These are phyloP conservation scores for Xylaria sp. DNA, from an alignment of 2,329 filamentous ascomycete species.

Conservation along the genomic window DNA sequence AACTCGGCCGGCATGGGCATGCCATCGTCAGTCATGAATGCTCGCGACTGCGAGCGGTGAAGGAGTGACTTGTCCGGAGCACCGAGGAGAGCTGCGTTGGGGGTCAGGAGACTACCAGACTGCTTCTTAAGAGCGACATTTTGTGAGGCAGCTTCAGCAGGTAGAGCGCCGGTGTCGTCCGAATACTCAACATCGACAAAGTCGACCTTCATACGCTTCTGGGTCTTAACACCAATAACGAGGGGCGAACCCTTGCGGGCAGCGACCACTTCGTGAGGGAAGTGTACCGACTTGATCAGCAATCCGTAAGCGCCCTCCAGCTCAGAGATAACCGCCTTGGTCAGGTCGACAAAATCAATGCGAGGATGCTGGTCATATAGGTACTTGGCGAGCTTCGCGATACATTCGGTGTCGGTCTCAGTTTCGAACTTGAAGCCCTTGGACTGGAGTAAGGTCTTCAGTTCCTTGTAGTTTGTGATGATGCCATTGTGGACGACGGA, in stretches of 20 bases:
- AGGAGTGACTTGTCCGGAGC: conserved; percentile 97
- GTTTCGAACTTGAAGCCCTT: conserved; percentile 99
- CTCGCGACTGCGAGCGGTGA: conserved; percentile 97
- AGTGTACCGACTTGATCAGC: conserved; percentile 98
- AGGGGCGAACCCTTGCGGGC: conserved; percentile 98
- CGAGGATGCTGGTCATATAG: conserved; percentile 93
- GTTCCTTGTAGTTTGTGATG: conserved; percentile 99
- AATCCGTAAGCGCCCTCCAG: conserved; percentile 97
- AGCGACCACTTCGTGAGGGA: conserved; percentile 96
- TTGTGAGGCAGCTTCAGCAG: conserved; percentile 94
- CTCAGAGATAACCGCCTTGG: conserved; percentile 98
- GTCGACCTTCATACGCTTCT: conserved; percentile 99
- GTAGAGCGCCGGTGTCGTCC: conserved; percentile 83
- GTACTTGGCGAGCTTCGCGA: conserved; percentile 98
- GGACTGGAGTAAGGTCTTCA: conserved; percentile 89
- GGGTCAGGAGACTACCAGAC: conserved; percentile 73
- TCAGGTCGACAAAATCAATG: conserved; percentile 95
- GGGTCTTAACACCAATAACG: conserved; percentile 95
- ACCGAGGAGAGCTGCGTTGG: conserved; percentile 73
- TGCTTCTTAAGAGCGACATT: conserved; percentile 96
- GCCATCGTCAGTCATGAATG: conserved; percentile 98
- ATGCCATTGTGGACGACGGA: conserved; percentile 99
- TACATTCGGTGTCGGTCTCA: conserved; percentile 98
- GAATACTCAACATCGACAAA: conserved; percentile 99
- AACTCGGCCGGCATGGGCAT: conserved; percentile 98